Conservation (phyloP, 2,329 filamentous ascomycete genomes). For the Diaporthe citriasiana region DNA sequence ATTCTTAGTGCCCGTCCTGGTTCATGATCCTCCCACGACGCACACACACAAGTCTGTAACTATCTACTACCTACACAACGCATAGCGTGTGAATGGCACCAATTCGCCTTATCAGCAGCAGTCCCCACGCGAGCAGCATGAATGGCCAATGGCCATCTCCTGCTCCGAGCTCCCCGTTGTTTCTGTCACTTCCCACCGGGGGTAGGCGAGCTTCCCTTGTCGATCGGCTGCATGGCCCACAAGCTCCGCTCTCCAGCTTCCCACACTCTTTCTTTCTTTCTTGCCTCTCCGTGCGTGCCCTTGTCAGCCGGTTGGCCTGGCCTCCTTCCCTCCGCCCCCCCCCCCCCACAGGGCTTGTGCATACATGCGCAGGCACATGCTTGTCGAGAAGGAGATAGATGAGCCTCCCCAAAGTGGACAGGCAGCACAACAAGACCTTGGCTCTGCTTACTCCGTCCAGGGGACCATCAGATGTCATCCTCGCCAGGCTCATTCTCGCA, state of each 20-base stretch:
- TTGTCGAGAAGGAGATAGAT: conserved; percentile 30
- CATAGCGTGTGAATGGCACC: not conserved
- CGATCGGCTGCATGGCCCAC: conserved; percentile 2
- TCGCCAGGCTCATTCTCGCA: conserved; percentile 15
- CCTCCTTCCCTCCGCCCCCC: not conserved
- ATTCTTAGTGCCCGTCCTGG: not conserved
- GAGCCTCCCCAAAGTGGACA: not conserved
- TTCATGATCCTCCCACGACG: not conserved
- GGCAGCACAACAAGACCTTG: conserved; percentile 1
- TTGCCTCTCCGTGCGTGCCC: conserved; percentile 1
- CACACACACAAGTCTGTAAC: not conserved
- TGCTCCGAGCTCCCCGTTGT: conserved; percentile 27
- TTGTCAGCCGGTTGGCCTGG: conserved; percentile 19
- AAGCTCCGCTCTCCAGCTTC: not conserved
- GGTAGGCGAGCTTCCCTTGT: not conserved
- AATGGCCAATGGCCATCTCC: not conserved
- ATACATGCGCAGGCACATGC: conserved; percentile 23
- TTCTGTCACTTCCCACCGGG: conserved; percentile 20
- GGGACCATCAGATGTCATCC: conserved; percentile 24
- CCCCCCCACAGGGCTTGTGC: too few relatives aligned
- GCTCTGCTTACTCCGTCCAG: conserved; percentile 27
- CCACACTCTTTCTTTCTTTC: not conserved
- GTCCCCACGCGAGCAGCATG: conserved; percentile 20
- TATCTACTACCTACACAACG: not conserved
- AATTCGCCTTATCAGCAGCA: conserved; percentile 30